Base-by-base conservation (phyloP, 2,329 filamentous ascomycete species). In the Aspergillus sp. region DNA sequence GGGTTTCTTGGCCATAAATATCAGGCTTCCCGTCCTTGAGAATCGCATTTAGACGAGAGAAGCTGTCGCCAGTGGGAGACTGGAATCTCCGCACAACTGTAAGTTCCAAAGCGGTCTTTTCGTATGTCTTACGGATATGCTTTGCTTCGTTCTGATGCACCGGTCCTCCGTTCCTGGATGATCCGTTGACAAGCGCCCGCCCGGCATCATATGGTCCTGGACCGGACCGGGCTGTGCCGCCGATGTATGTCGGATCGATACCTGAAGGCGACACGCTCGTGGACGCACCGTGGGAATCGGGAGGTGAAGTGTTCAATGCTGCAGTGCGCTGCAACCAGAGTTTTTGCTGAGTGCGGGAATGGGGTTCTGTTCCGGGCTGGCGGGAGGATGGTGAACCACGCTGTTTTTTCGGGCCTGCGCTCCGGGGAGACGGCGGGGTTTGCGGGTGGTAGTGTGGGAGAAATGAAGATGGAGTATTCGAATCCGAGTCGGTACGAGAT, bases 321-420 rank as follows among this genome's bases (percentile, higher is more conserved):
- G 77, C 76, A 11, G 77, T 78, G 46, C 77, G 73, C 58, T 80
- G 77, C 42, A 80, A 70, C 74, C 78, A 79, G 12, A 80, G 71
- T 59, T 78, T 79, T 61, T 80, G 78, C 60, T 80, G 77, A 4
- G 78, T 80, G 50, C 78, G 72, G n/a, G 78, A 80, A 17, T 70
- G 71, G 6, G 73, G 70, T 50, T 77, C 74, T n/a, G 65, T 62
- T n/a, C 72, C 71, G 4, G 66, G 66, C n/a, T 68, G 70, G 12
- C 71, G 67, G 7, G 70, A 65, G 17, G 72, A 70, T 30, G 74
- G 70, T 7, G 72, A 74, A 33, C 64, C 66, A 46, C 60, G 70
- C 51, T 60, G 59, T 57, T 64, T 75, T 70, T 61, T 71, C 42
- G 60, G 63, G 22, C 41, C 61, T 45, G 63, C 58, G 11, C 46